Evolutionary conservation across 306 rosid genomes (phyloP).

Genomic region (Quercus cerris): DNA sequence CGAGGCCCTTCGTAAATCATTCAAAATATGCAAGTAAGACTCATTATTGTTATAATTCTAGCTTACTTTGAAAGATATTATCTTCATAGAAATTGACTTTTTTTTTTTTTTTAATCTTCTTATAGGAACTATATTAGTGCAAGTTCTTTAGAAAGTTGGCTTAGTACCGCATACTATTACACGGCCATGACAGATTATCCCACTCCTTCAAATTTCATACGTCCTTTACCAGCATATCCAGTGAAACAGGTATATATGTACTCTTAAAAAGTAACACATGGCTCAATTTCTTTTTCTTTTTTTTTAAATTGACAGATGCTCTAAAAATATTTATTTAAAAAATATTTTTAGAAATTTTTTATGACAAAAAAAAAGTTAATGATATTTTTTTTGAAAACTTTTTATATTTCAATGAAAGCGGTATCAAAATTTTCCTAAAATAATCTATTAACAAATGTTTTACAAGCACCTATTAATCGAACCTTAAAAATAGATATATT

Average conservation of each 20-base stretch:
- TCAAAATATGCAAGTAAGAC: constrained; percentile 68
- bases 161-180: constrained; percentile 30
- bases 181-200: constrained; percentile 94
- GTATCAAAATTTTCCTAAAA: too few relatives aligned
- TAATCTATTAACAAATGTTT: accelerated
- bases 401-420: accelerated
- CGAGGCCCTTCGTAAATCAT: constrained; percentile 46
- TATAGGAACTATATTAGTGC: constrained; percentile 24
- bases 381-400: accelerated
- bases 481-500: too few relatives aligned
- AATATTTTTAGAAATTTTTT: too few relatives aligned
- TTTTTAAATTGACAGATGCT: too few relatives aligned
- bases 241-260: constrained; percentile 51
- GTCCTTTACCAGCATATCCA: constrained; percentile 78
- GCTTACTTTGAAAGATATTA: too few relatives aligned
- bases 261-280: neutral
- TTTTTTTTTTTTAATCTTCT: neutral
- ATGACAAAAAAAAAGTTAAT: too few relatives aligned
- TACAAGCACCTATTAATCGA: accelerated
- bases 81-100: neutral
- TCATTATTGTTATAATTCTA: too few relatives aligned
- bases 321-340: too few relatives aligned
- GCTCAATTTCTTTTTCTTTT: too few relatives aligned
- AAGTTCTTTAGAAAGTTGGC: constrained; percentile 42
- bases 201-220: constrained; percentile 68